phyloP scores from a whole-genome alignment of 2,329 filamentous ascomycete genomes.

The Leptographium radiaticola region DNA sequence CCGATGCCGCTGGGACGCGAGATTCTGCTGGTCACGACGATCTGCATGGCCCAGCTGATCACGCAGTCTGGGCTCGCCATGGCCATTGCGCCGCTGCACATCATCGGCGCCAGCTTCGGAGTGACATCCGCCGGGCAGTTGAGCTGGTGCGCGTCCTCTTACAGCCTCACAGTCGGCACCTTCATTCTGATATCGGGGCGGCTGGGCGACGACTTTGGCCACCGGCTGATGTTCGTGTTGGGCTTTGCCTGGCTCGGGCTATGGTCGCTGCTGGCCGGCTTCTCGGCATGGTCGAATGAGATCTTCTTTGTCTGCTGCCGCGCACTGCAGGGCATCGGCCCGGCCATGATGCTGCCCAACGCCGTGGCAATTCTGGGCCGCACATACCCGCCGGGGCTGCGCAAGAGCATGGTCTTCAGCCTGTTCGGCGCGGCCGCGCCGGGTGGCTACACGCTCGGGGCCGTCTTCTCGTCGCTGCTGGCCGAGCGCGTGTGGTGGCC shows the following conservation, averaged over 20 bases:
- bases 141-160: constrained; percentile 39
- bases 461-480: constrained; percentile 26
- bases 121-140: constrained; percentile 32
- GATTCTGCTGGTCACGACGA: constrained; percentile 3
- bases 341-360: constrained; percentile 50
- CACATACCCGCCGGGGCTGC: constrained; percentile 40
- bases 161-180: constrained; percentile 13
- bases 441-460: constrained; percentile 18
- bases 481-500: constrained; percentile 22
- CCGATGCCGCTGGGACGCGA: not conserved
- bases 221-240: constrained; percentile 41
- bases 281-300: constrained; percentile 25
- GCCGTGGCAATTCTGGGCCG: constrained; percentile 47
- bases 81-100: constrained; percentile 1
- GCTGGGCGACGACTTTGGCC: constrained; percentile 47
- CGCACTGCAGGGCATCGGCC: constrained; percentile 46
- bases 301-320: constrained; percentile 37
- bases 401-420: constrained; percentile 48
- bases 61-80: constrained; percentile 5
- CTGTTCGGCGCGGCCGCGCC: constrained; percentile 34
- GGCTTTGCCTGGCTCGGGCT: constrained; percentile 50
- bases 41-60: constrained; percentile 8
- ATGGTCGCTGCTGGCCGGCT: constrained; percentile 56
- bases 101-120: constrained; percentile 6
- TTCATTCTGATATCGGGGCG: constrained; percentile 51